Base-by-base conservation (phyloP, 2,329 filamentous ascomycete species). In the Fusarium liriodendri region DNA sequence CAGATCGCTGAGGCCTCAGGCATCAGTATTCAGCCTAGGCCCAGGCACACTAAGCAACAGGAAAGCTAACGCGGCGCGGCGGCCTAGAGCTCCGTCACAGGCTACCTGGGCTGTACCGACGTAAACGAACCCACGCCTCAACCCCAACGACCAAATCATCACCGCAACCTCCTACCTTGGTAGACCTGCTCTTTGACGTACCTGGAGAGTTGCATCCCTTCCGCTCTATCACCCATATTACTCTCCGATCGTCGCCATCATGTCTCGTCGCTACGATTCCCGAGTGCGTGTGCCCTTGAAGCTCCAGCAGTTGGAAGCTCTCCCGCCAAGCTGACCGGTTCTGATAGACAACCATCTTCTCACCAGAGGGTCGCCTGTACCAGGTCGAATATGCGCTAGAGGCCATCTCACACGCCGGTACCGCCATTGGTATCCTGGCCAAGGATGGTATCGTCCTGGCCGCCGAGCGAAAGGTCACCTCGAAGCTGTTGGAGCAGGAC, bases 381-480 rank as follows among this genome's bases (percentile, higher is more conserved):
- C 97, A 99, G 86, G 97, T 99, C 80, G 97, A 99, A 90, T 99
- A 99, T 89, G 97, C 97, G 29, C 91, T 99, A 62, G 97, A 99
- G 85, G 97, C 97, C 82, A 99, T 99, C 82, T 99, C 97, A 77
- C 97, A 99, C 81, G 97, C 97, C 77, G 97, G 97, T 79, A 99
- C 97, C 59, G 97, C 97, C 76, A 92, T 99, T 79, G 97, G 97
- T 65, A 98, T 99, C 82, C 89, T 99, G 76, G 97, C 97, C 76
- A 95, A 97, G 85, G 97, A 99, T 90, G 97, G 97, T 80, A 99
- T 99, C 81, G 97, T 99, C 71, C 91, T 99, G 66, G 97, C 97
- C 66, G 97, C 97, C 52, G 97, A 99, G 90, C 92, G 97, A 83
- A 99, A 99, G 88, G 97, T 99, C 80, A 99, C 97, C 71, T 98